Base-by-base conservation (phyloP, 345 rosid species). In the Carallia pectinifolia region DNA sequence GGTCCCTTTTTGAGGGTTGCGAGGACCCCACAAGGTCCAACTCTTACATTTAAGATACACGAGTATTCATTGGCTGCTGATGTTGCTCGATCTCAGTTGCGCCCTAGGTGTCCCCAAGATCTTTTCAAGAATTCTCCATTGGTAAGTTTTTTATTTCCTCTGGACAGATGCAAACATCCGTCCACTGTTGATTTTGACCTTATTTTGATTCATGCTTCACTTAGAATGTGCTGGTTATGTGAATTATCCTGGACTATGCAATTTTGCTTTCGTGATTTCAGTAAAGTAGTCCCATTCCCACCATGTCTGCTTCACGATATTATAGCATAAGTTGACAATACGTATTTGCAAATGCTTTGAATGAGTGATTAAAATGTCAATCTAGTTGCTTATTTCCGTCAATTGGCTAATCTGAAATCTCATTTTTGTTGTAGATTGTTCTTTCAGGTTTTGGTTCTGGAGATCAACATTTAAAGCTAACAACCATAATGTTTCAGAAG, bases 1-100 rank as follows among this genome's bases (percentile, higher is more conserved):
- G 82, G 88, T 12, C 84, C 96, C 58, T 76, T 83, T 83, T 62
- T 90, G 65, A 86, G 89, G 77, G 95, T 96, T 61, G 98, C 91
- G 71, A 92, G 90, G 82, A 90, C 97, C 6, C 99, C 99, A 12
- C 97, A 95, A 78, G 99, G 99, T 7, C 99, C 98, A 8, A 92
- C 99, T 56, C 85, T 92, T 27, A 85, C 96, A 0, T 92, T 92
- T 61, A 89, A 95, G 79, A 85, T 95, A 38, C 86, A 86, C 27
- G 85, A 90, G 78, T 95, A 95, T 70, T 76, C 96, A 1, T 69
- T 88, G 69, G 97, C 97, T 4, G 73, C 80, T 64, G 97, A 95
- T 82, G 75, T 95, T 50, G 88, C 94, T 68, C 92, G 82, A 63
- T 89, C 98, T 80, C 99, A 92, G 77, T 64, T 80, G 72, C 92